Evolutionary conservation across 345 rosid species (phyloP).

Genomic region (Abelmoschus esculentus): DNA sequence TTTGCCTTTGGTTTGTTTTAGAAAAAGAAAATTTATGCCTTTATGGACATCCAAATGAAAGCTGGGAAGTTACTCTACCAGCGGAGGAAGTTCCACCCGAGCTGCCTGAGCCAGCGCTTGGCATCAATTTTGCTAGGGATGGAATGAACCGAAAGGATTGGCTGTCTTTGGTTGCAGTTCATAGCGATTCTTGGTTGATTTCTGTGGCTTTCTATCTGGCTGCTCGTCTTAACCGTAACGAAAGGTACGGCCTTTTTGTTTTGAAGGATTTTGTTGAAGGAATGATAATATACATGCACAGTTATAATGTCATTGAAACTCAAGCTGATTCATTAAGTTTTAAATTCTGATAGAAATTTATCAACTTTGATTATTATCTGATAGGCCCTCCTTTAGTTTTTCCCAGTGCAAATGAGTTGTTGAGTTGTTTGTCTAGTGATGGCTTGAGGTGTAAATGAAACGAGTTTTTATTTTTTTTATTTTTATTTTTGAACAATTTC

Average conservation of each 20-base stretch:
- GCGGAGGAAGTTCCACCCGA: constrained; percentile 97
- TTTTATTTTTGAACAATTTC: too few relatives aligned
- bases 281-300: background rate
- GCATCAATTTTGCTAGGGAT: constrained; percentile 94
- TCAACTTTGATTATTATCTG: background rate
- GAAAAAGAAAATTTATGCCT: constrained; percentile 95
- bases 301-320: background rate
- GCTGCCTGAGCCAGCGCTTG: constrained; percentile 96
- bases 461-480: too few relatives aligned
- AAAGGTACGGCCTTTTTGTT: constrained; percentile 42
- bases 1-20: constrained; percentile 16
- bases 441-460: background rate
- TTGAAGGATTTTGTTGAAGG: background rate
- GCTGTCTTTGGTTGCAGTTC: constrained; percentile 90
- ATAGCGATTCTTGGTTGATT: constrained; percentile 96
- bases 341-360: background rate
- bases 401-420: background rate
- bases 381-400: background rate
- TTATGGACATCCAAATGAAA: constrained; percentile 85
- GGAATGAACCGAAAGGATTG: constrained; percentile 95
- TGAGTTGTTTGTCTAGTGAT: background rate
- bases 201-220: constrained; percentile 95
- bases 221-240: constrained; percentile 83
- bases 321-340: background rate
- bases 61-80: constrained; percentile 91